Percentiles rank a stretch among this genome's conserved stretches.
Evolutionary conservation across 129 eudicot genomes (phyloP).

Genomic region (Scalesia atractyloides): DNA sequence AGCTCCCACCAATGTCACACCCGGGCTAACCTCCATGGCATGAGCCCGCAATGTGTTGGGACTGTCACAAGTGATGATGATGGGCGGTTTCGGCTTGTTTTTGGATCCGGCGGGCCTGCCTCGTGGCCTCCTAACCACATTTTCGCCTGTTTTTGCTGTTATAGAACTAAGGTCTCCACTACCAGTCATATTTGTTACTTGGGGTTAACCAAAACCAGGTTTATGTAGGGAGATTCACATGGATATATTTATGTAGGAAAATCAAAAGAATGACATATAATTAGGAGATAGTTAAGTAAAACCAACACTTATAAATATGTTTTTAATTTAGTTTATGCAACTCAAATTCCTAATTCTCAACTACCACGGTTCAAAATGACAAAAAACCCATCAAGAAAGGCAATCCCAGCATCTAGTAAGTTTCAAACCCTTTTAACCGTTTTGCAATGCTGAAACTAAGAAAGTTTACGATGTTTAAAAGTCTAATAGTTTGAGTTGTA

Average conservation of each 20-base stretch:
- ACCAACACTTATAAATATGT: conserved; percentile 22
- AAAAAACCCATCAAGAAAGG: neutral
- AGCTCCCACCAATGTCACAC: conserved; percentile 54
- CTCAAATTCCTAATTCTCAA: conserved; percentile 53
- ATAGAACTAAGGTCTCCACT: conserved; percentile 26
- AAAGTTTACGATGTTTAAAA: too few species aligned
- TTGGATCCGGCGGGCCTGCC: conserved; percentile 76
- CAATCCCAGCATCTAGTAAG: neutral
- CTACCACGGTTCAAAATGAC: conserved; percentile 20
- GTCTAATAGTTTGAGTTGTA: too few species aligned
- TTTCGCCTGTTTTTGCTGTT: conserved; percentile 23
- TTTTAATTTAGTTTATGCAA: conserved; percentile 16
- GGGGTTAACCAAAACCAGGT: conserved; percentile 13
- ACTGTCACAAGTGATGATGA: conserved; percentile 68
- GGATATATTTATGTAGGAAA: conserved; percentile 36
- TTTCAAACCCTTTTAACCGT: neutral
- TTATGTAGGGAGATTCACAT: conserved; percentile 50
- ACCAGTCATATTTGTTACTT: conserved; percentile 38
- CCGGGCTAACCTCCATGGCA: conserved; percentile 69
- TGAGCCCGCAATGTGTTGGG: conserved; percentile 63
- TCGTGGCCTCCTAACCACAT: conserved; percentile 49
- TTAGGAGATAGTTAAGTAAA: conserved; percentile 71
- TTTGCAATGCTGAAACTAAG: too few species aligned
- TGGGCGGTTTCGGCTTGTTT: conserved; percentile 75
- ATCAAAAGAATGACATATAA: conserved; percentile 51